phyloP scores from a whole-genome alignment of 176 grass and related monocot species.

The Avena eriantha region DNA sequence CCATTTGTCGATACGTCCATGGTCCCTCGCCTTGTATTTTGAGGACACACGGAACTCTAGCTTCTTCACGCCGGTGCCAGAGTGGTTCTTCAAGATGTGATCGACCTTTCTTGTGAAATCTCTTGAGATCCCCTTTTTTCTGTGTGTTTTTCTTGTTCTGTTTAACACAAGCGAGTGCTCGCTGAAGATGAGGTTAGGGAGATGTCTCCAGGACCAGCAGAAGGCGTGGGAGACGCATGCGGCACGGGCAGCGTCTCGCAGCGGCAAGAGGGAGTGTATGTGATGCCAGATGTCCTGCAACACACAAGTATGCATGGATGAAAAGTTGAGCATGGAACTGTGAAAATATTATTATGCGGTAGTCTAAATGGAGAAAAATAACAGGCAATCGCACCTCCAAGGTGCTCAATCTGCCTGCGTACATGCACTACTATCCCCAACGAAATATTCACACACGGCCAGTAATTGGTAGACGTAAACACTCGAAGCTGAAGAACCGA shows the following conservation, averaged over 20 bases:
- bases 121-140: not conserved
- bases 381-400: no score
- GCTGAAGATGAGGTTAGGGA: not conserved
- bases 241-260: not conserved
- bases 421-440: no score
- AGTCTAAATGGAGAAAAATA: no score
- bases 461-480: no score
- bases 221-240: not conserved
- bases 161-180: not conserved
- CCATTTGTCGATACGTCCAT: not conserved
- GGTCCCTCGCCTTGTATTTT: not conserved
- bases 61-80: not conserved
- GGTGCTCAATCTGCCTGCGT: no score
- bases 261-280: not conserved
- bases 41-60: not conserved
- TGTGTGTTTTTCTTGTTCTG: not conserved
- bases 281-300: not conserved
- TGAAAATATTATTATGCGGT: no score
- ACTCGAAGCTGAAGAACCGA: no score
- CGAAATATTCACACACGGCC: no score
- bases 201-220: not conserved
- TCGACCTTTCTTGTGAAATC: not conserved
- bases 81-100: not conserved
- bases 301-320: not conserved
- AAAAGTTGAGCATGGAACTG: no score